A percentile compares a stretch with the other conserved stretches of the same genome.
Evolutionary conservation across 225 moss, liverwort and hornwort species (phyloP).

Genomic region (Marchantia polymorpha): DNA sequence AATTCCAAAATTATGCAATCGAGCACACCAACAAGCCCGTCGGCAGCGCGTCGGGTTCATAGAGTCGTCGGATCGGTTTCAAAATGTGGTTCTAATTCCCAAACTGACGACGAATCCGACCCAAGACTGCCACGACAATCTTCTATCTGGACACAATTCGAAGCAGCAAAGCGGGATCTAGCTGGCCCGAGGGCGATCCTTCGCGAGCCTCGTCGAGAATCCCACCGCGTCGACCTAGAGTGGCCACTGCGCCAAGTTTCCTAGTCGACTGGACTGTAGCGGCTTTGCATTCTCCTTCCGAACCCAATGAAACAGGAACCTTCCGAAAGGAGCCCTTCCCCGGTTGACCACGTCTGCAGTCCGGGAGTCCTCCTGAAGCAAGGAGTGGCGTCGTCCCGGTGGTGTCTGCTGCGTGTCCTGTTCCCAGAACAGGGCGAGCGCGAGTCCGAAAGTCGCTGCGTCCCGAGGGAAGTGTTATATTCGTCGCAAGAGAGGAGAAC

Average conservation of each 20-base stretch:
- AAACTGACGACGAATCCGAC: not conserved
- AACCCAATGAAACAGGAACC: not conserved
- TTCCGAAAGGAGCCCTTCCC: not conserved
- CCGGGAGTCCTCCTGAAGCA: not conserved
- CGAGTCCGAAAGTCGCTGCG: no score
- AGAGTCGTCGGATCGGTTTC: constrained; percentile 6
- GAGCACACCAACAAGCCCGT: not conserved
- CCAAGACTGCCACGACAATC: no score
- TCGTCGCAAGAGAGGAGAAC: no score
- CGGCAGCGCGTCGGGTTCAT: not conserved
- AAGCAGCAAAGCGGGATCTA: not conserved
- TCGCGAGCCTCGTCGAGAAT: not conserved
- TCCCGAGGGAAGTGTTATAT: no score
- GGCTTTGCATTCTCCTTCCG: not conserved
- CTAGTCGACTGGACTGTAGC: not conserved
- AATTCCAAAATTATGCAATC: not conserved
- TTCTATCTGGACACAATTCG: not conserved
- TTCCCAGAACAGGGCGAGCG: not conserved
- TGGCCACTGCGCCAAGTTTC: not conserved
- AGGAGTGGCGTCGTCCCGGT: not conserved
- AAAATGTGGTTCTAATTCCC: not conserved
- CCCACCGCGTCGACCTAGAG: not conserved
- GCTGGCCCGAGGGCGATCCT: not conserved
- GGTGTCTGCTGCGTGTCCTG: not conserved
- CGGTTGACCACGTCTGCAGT: not conserved